Evolutionary conservation across 2,329 filamentous ascomycete species (phyloP).

Genomic region (Epicoccum nigrum): DNA sequence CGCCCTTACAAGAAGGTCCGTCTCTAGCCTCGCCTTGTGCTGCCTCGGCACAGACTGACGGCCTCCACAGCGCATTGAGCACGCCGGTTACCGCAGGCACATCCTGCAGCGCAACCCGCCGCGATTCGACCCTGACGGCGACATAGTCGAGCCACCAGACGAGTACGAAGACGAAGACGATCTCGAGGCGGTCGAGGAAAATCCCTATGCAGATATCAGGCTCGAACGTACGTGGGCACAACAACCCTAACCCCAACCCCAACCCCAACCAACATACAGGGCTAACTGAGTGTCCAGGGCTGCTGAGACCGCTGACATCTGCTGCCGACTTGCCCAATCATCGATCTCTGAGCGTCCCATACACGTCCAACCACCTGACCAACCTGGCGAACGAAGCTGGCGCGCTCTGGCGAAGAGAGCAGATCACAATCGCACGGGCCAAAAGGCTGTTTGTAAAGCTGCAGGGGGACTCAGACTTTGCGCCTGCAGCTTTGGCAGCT

Average conservation of each 20-base stretch:
- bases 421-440: conserved; percentile 72
- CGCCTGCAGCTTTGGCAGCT: conserved; percentile 61
- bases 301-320: conserved; percentile 76
- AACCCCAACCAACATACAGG: too few relatives aligned
- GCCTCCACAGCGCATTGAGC: conserved; percentile 67
- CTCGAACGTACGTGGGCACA: conserved; percentile 66
- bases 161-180: conserved; percentile 69
- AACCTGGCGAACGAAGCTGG: conserved; percentile 73
- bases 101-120: conserved; percentile 77
- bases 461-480: conserved; percentile 74
- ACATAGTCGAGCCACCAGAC: conserved; percentile 75
- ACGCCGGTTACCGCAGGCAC: conserved; percentile 73
- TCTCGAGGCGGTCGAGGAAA: conserved; percentile 67
- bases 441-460: conserved; percentile 75
- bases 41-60: conserved; percentile 20
- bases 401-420: conserved; percentile 76
- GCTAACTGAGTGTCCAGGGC: conserved; percentile 55
- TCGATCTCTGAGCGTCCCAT: conserved; percentile 75
- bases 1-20: conserved; percentile 74
- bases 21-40: conserved; percentile 6
- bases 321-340: conserved; percentile 77
- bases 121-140: conserved; percentile 77
- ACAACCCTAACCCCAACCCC: too few relatives aligned
- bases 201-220: conserved; percentile 75
- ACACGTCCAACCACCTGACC: conserved; percentile 73